A percentile compares a stretch with the other conserved stretches of the same genome.
Evolutionary conservation across 2,329 filamentous ascomycete genomes (phyloP).

Genomic region (Microcyclospora tardicrescens): DNA sequence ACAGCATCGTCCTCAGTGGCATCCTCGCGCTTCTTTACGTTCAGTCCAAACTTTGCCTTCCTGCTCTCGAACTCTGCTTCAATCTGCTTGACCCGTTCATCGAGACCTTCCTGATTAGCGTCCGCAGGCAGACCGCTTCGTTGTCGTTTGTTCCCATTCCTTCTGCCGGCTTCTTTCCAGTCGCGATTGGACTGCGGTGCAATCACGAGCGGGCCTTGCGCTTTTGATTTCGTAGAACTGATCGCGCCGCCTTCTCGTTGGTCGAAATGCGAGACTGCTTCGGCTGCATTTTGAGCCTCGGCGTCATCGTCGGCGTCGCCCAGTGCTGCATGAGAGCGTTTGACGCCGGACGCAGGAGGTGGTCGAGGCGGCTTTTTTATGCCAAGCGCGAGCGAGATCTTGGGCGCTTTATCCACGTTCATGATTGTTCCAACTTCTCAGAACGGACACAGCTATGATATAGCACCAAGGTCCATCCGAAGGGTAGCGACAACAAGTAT

Average conservation of each 20-base stretch:
- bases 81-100: conserved; percentile 13
- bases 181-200: conserved; percentile 46
- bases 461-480: too few relatives aligned
- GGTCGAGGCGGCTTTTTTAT: conserved; percentile 15
- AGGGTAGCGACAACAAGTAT: too few relatives aligned
- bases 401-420: conserved; percentile 1
- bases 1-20: conserved; percentile 18
- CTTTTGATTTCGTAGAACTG: conserved; percentile 20
- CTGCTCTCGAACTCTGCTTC: conserved; percentile 21
- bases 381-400: conserved; percentile 21
- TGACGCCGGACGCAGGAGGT: conserved; percentile 24
- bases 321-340: conserved; percentile 29
- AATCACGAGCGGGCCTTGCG: conserved; percentile 40
- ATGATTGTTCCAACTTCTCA: too few relatives aligned
- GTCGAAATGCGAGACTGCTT: conserved; percentile 44
- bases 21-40: conserved; percentile 26
- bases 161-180: conserved; percentile 43
- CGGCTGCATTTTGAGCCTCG: conserved; percentile 30
- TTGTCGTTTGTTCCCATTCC: conserved; percentile 30
- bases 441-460: too few relatives aligned
- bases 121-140: conserved; percentile 44
- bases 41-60: conserved; percentile 43
- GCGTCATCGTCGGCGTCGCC: conserved; percentile 34
- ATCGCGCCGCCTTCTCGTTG: conserved; percentile 37
- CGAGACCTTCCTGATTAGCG: conserved; percentile 17